Conservation (phyloP, 805 yeast species). For the Wickerhamiella hasegawae region DNA sequence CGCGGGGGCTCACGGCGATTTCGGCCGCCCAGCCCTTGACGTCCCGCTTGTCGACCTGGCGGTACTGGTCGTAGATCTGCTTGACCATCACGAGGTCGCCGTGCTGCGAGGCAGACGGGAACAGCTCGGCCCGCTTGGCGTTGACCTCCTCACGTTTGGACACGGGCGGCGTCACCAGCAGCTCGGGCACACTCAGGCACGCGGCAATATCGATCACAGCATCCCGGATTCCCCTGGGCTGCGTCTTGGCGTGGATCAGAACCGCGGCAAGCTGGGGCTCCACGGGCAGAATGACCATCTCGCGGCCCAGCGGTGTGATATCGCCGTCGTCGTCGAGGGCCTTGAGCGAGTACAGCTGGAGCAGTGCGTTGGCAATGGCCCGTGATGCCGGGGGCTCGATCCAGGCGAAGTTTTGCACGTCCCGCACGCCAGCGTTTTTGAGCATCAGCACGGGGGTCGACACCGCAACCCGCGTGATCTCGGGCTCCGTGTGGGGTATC, state of each 20-base stretch:
- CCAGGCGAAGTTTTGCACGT: constrained; percentile 83
- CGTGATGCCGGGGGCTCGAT: constrained; percentile 76
- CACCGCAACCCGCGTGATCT: constrained; percentile 74
- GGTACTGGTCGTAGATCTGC: constrained; percentile 52
- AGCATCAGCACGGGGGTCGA: constrained; percentile 71
- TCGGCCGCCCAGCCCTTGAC: constrained; percentile 72
- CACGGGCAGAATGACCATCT: constrained; percentile 79
- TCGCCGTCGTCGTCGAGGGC: constrained; percentile 67
- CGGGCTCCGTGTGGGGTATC: constrained; percentile 79
- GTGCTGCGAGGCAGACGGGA: constrained; percentile 51
- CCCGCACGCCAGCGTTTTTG: constrained; percentile 69
- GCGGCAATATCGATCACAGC: constrained; percentile 80
- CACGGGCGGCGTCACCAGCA: constrained; percentile 61
- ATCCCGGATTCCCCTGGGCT: constrained; percentile 20
- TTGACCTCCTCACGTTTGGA: constrained; percentile 76
- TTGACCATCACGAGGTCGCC: constrained; percentile 79
- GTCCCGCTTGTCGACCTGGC: constrained; percentile 35
- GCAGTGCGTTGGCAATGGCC: constrained; percentile 58
- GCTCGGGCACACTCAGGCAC: constrained; percentile 83
- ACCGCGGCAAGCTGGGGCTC: constrained; percentile 89
- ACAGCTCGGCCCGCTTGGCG: constrained; percentile 49
- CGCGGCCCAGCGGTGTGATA: constrained; percentile 63
- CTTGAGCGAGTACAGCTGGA: constrained; percentile 57
- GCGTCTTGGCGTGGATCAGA: constrained; percentile 48
- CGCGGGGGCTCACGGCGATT: constrained; percentile 58